Conservation (phyloP, 345 rosid species). For the Luvunga scandens region DNA sequence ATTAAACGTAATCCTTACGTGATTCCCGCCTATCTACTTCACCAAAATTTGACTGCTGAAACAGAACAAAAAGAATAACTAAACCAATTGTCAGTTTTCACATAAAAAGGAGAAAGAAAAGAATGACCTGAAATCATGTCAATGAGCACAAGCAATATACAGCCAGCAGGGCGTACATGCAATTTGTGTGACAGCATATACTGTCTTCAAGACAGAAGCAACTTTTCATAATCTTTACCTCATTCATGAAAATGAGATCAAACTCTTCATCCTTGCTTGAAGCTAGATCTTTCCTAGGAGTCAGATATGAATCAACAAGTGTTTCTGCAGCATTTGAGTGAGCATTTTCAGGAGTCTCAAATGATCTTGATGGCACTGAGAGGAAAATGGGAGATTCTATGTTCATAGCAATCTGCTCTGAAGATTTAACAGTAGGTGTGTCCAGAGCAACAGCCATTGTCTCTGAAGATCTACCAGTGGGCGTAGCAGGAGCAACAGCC, state of each 20-base stretch:
- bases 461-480: conserved; percentile 4
- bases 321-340: conserved; percentile 19
- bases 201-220: background rate
- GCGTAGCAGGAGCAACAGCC: background rate
- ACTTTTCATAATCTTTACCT: conserved; percentile 30
- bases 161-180: background rate
- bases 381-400: conserved; percentile 62
- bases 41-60: conserved; percentile 30
- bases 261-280: conserved; percentile 32
- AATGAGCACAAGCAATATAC: background rate
- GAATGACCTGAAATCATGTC: background rate
- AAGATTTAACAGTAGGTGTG: background rate
- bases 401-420: conserved; percentile 46
- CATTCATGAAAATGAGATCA: conserved; percentile 35
- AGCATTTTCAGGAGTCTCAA: conserved; percentile 32
- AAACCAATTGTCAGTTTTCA: background rate
- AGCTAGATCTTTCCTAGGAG: conserved; percentile 21
- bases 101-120: background rate
- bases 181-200: background rate
- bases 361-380: conserved; percentile 36
- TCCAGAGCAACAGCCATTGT: background rate
- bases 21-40: conserved; percentile 29
- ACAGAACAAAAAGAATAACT: conserved; percentile 7
- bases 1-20: conserved; percentile 33
- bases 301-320: conserved; percentile 20